Base-by-base conservation (phyloP, 257 asterid genomes). In the Lycium barbarum region DNA sequence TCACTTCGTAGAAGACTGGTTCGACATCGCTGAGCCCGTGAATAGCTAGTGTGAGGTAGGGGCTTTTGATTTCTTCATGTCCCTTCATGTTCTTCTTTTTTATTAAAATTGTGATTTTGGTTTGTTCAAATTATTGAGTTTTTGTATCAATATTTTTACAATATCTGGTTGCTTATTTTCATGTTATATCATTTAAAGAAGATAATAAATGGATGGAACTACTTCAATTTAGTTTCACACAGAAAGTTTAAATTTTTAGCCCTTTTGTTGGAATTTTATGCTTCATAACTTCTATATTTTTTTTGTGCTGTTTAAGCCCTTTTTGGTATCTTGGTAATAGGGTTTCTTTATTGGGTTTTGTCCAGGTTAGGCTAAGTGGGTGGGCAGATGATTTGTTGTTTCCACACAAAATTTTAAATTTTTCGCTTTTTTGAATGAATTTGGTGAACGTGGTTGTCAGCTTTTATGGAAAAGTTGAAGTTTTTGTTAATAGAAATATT, bases 401-500 rank as follows among this genome's bases (percentile, higher is more conserved):
- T 82, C 47, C 61, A 70, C 22, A 53, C 40, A 26, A 33, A 53
- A 33, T 53, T 47, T 53, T 33, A 55, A 53, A 7, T 53, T 53
- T 53, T 53, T 78, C 2, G 65, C 9, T 2, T 7, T 78, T 13
- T 76, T 78, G 82, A 58, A 78, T 49, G 82, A 26, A 78, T 78
- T 33, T 78, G 82, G 63, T 53, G 82, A 20, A 62, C 36, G 20
- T 62, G 38, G 70, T 26, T 62, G 14, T 53, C 20, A 10, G n/a
- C 45, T 82, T 82, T 22, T 45, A 63, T 47, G 62, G 73, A 76
- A 20, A 15, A 51, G 62, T 20, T 22, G 76, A 59, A 73, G 62
- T 26, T 73, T 84, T 59, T 73, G 57, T 83, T 83, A 9, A 54
- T 40, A 51, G 65, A 53, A 76, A 51, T 14, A 14, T 26, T 74